Percentiles rank a stretch among this genome's conserved stretches.
phyloP scores from a whole-genome alignment of 352 stramenopile genomes.

The Pythium pyrilobum region DNA sequence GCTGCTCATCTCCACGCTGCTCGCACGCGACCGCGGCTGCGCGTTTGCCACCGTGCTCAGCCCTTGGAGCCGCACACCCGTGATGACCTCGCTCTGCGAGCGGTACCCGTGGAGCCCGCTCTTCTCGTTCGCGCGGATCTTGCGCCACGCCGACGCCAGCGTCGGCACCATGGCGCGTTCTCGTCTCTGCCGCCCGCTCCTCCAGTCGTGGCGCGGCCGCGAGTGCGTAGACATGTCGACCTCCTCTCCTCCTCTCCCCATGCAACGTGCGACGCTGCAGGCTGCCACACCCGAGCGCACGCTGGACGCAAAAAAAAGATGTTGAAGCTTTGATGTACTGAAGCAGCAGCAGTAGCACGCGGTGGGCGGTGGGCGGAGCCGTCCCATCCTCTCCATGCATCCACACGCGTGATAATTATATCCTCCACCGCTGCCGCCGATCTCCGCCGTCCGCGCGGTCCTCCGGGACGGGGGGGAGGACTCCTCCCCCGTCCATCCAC shows the following conservation, averaged over 20 bases:
- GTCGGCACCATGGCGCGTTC: conserved; percentile 14
- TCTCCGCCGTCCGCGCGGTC: too few relatives aligned
- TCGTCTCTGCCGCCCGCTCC: not conserved
- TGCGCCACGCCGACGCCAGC: conserved; percentile 11
- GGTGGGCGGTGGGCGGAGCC: not conserved
- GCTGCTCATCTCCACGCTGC: conserved; percentile 7
- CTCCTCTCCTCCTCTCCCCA: too few relatives aligned
- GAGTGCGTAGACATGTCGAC: too few relatives aligned
- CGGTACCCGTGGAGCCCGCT: conserved; percentile 2
- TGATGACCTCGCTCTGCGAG: conserved; percentile 18
- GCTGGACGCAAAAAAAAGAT: not conserved
- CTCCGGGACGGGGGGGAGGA: not conserved
- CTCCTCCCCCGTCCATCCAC: not conserved
- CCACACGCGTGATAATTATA: not conserved
- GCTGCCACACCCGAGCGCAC: not conserved
- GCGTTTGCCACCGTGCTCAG: conserved; percentile 2
- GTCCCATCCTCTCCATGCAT: not conserved
- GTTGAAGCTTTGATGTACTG: too few relatives aligned
- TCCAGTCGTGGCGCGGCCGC: not conserved
- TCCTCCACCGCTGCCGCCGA: too few relatives aligned
- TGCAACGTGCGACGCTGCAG: not conserved
- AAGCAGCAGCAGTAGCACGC: too few relatives aligned
- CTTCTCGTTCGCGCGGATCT: conserved; percentile 13
- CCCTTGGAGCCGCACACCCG: conserved; percentile 5
- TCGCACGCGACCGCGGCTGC: not conserved